Evolutionary conservation across 352 stramenopile species (phyloP), one percentile per base, ranked within the genome.

Genomic region (Pseudoperonospora humuli): DNA sequence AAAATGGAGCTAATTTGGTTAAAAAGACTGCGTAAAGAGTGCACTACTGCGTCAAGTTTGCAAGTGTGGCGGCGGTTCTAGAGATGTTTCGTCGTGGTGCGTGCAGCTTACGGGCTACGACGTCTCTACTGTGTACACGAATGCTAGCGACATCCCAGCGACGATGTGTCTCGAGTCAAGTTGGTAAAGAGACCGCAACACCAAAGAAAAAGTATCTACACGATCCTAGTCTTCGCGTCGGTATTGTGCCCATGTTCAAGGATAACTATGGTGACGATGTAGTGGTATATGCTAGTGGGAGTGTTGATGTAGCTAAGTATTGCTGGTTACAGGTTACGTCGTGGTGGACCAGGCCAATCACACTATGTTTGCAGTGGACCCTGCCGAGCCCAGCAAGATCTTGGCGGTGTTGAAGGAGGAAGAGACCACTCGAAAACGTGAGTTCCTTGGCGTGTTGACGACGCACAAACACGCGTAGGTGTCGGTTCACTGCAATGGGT

Each of bases 391-490:
- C 1, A 50, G 61, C 29, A 65, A 69, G 53, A 84, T 92, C 46
- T 21, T 89, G 24, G 38, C 68, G 0, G 75, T 87, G 23, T 45
- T 92, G 15, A 61, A 75, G 42, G 77, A 92, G 52, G 77, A 92
- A 39, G 74, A 86, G 23, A 56, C 58, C 2, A 57, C 50, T 18
- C 66, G 61, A 37, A 82, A 86, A 29, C 77, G 80, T 21, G 58
- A 81, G 42, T 88, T 92, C 31, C 60, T 88, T 10, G 80, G 72
- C 3, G 93, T 97, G 25, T 65, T 97, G 21, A 97, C 87, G 15
- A 97, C 91, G 1, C 91, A 97, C 71, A 95, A 95, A 47, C 91
- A 97, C 77, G 65, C 51, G 81, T 92, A 74, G 36, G 33, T 3
- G 5, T 28, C 10, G 8, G 9, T 13, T 35, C 20, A 20, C 7